Evolutionary conservation across 2,329 filamentous ascomycete species (phyloP), one percentile per base, ranked within the genome.

Genomic region (Magnaporthiopsis incrustans): DNA sequence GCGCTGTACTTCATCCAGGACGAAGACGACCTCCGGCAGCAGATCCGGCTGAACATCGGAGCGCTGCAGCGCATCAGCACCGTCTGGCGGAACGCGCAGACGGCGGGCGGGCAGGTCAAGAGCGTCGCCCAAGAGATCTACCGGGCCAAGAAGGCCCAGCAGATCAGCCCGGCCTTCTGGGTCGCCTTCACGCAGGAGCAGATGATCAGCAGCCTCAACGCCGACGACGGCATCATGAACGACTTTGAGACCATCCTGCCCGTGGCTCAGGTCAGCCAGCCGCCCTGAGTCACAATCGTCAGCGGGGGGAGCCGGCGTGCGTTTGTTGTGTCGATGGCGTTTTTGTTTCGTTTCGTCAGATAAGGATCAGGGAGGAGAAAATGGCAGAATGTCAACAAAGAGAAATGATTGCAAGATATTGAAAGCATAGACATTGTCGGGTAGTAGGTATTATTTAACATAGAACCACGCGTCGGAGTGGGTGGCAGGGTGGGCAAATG

Each of bases 101-200:
- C 82, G 15, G 90, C 91, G 2, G 83, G 89, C 66, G 82, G 82
- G 4, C 90, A 95, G 74, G 88, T 96, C 22, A 87, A 87, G 68
- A 85, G 85, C 11, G 90, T 95, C 25, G 90, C 91, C n/a, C 85
- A 90, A 70, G 89, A 92, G 69, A 88, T 94, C 61, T 88, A 85
- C 73, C 79, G 78, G 22, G 76, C 78, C 59, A 85, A 85, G 77
- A 86, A 84, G 77, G 79, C 79, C 59, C 80, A 81, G 69, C 80
- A 83, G 72, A 75, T 75, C 69, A 79, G 78, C 66, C 80, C 82
- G 12, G 76, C 79, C 56, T 83, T 82, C 75, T 85, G 82, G 83
- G 75, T 81, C 22, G 82, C 79, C 10, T 81, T 81, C 63, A 82
- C 79, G 1, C 80, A 82, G 68, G 81, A 83, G 70, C 79, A 85